Base-by-base conservation (phyloP, 768 basidiomycete species). In the Mycena galericulata region DNA sequence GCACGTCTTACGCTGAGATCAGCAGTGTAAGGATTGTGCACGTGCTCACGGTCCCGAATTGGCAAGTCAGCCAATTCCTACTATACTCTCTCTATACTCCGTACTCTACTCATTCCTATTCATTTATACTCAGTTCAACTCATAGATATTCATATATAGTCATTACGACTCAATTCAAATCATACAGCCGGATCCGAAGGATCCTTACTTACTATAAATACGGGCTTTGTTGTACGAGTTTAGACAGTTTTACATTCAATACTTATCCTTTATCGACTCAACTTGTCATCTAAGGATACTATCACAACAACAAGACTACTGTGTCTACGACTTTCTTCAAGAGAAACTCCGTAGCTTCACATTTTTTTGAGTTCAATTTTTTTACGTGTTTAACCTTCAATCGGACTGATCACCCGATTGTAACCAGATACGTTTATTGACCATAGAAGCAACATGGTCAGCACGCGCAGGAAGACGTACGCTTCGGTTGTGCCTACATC, bases 391-490 rank as follows among this genome's bases (percentile, higher is more conserved):
- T 32, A 34, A 34, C n/a, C 46, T 6, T n/a, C 43, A 60, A 50
- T 60, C 46, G 59, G 59, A 60, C 46, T 60, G 59, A 60, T 60
- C 59, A 60, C 59, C 59, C 59, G 59, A 49, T 60, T 60, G 36
- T 14, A 45, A 24, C n/a, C 7, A 38, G 30, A 55, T 3, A 34
- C 24, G n/a, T n/a, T n/a, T 1, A 36, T 2, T 4, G 6, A 24
- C 46, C 32, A 38, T 47, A 47, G 5, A 36, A n/a, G n/a, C 27
- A 38, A 15, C 2, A 58, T 58, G 57, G 57, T 58, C 7, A 26
- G 27, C 30, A 58, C 57, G 40, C 57, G 57, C 40, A 47, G 9
- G 32, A 60, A 60, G 58, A 49, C 30, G 2, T 60, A 60, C 22
- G 45, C 20, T 26, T 62, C 46, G 22, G 49, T 30, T 17, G 60